A percentile compares a stretch with the other conserved stretches of the same genome.
Evolutionary conservation across 2,329 filamentous ascomycete species (phyloP).

Genomic region (Talaromyces sp.): DNA sequence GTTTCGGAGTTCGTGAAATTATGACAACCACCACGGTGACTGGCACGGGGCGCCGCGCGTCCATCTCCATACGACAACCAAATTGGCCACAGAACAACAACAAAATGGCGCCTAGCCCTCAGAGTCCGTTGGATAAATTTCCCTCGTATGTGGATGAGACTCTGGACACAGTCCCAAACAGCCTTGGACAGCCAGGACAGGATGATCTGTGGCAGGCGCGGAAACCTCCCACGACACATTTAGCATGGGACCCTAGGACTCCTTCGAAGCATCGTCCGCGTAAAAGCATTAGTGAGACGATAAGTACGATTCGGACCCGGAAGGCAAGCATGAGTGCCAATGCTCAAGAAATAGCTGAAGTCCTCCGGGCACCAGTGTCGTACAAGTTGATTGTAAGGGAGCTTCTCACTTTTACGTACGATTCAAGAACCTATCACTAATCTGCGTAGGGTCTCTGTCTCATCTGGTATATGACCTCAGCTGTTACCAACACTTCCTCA

Average conservation of each 20-base stretch:
- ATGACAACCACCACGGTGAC: constrained; percentile 40
- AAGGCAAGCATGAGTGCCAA: constrained; percentile 87
- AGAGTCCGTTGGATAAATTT: constrained; percentile 40
- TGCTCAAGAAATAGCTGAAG: constrained; percentile 87
- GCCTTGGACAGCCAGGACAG: constrained; percentile 25
- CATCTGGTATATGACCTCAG: constrained; percentile 92
- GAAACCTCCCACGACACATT: constrained; percentile 43
- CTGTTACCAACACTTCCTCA: constrained; percentile 93
- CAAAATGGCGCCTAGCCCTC: constrained; percentile 21
- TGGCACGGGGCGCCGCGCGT: constrained; percentile 35
- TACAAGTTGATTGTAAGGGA: constrained; percentile 74
- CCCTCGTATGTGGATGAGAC: constrained; percentile 38
- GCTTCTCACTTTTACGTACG: not conserved
- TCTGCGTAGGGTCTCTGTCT: constrained; percentile 70
- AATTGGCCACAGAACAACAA: constrained; percentile 29
- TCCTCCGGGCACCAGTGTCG: constrained; percentile 83
- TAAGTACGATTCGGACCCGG: constrained; percentile 73
- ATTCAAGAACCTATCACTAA: constrained; percentile 16
- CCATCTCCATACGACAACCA: constrained; percentile 34
- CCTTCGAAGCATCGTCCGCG: constrained; percentile 60
- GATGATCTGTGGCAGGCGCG: constrained; percentile 60
- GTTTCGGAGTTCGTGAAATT: not conserved
- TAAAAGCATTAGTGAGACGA: constrained; percentile 86
- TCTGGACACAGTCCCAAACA: constrained; percentile 19
- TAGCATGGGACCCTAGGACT: constrained; percentile 33